Evolutionary conservation across 108 stramenopile genomes (phyloP), one percentile per base, ranked within the genome.

Genomic region (Fragilaria crotonensis): DNA sequence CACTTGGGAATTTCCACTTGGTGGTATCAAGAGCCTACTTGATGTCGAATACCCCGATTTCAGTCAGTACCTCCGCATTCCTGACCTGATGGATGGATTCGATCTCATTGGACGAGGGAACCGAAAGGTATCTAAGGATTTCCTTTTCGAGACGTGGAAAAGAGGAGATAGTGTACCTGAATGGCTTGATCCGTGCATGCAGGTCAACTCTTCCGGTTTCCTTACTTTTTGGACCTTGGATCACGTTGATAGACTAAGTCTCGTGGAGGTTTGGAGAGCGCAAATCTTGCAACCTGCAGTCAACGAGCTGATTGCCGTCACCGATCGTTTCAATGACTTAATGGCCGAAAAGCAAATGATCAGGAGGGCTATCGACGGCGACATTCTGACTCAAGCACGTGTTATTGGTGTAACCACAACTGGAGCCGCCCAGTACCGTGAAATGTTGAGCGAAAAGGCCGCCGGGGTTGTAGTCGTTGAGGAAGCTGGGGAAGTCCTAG

Each of bases 401-500:
- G 63, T 80, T 41, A 76, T 80, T 62, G 79, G 79, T 36, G 70
- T 67, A 1, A 80, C 79, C 21, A 80, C 79, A 20, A 44, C 71
- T 30, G 71, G 71, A 18, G 79, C 79, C 3, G 79, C 79, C 2
- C 59, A 56, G n/a, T 72, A 69, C 31, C 52, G 45, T 5, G 74
- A 76, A 25, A 48, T 80, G 4, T 59, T 80, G n/a, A 48, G 50
- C 14, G 49, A 26, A 22, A 60, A 60, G 30, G 45, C 68, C 25
- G 52, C 76, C 11, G 65, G 64, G 0, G 75, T 80, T 11, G 54
- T 88, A 0, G 56, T 88, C 17, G 76, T 84, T 20, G 83, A 84
- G 52, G 87, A 89, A 57, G 81, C 84, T 9, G 80, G 75, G 0
- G 84, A 93, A 63, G 77, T 93, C 1, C 50, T 85, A 17, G 88